These are phyloP conservation scores for Scleroderma bovista DNA, from an alignment of 768 basidiomycete species.

Conservation along the genomic window DNA sequence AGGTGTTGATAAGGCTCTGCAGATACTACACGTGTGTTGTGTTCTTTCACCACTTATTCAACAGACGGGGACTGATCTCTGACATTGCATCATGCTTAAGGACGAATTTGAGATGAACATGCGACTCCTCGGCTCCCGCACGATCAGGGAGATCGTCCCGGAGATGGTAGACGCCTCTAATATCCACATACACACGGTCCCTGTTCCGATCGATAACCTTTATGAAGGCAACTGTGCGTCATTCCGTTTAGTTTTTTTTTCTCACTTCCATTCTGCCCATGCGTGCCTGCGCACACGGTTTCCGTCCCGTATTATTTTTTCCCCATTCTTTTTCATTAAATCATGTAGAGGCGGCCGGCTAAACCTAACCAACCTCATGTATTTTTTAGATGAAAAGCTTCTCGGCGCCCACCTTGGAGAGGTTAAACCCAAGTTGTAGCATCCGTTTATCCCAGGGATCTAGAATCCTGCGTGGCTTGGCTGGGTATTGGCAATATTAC, in stretches of 20 bases:
- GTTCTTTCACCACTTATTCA: not conserved
- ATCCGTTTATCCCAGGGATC: not conserved
- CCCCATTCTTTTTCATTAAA: not conserved
- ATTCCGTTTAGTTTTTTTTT: not conserved
- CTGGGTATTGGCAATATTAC: no score
- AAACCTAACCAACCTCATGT: conserved; percentile 3
- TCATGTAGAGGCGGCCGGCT: not conserved
- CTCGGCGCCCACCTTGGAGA: conserved; percentile 37
- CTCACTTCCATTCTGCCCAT: not conserved
- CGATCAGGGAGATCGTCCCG: conserved; percentile 71
- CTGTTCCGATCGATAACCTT: conserved; percentile 68
- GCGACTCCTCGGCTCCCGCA: conserved; percentile 83
- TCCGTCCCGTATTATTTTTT: not conserved
- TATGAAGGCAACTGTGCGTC: conserved; percentile 78
- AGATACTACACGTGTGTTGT: conserved; percentile 61
- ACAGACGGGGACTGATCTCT: not conserved
- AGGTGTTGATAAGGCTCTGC: conserved; percentile 78
- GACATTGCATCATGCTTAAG: conserved; percentile 33
- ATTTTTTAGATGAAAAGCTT: conserved; percentile 37
- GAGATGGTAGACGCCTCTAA: conserved; percentile 87
- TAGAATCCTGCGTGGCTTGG: not conserved
- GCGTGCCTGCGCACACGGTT: no score
- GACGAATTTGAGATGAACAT: conserved; percentile 99
- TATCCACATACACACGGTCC: conserved; percentile 56
- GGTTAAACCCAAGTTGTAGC: conserved; percentile 34